Evolutionary conservation across 2,329 filamentous ascomycete genomes (phyloP), one percentile per base, ranked within the genome.

Genomic region (Xylariaceae sp.): DNA sequence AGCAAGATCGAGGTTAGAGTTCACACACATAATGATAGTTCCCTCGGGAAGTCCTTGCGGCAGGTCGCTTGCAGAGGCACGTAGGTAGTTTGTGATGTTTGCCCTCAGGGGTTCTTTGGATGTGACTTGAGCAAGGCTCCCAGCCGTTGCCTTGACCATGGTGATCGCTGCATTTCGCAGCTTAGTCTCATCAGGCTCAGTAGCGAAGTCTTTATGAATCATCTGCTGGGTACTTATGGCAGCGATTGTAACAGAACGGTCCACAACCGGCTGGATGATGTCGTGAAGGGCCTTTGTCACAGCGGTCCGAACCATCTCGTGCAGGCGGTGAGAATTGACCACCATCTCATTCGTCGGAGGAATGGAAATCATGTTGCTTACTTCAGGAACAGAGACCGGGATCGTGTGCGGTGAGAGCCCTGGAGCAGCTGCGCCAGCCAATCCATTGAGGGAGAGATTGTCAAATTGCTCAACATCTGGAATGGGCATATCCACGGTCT

Each of bases 11-110:
- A 98, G 76, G 61, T 98, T 98, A 51, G 94, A 91, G 63, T 97
- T 98, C 47, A 98, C 91, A 64, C 94, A 97, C 88, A 98, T 96
- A 42, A 97, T 79, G 47, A 98, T 93, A 24, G 93, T 87, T 6
- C 93, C 93, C 66, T 98, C 93, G 0, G 93, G 89, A 47, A 98
- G 76, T 13, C 87, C 87, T 39, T 88, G 85, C 40, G 88, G 82
- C 29, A 95, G 76, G 29, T 83, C 80, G 37, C 67, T 71, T 3
- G 80, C 75, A n/a, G 83, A 64, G 37, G 74, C 74, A 39, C 93
- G 85, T 63, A 98, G 89, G 60, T 97, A 95, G 66, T 97, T 98
- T 40, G 87, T 94, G 65, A 98, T 95, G 67, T 94, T 97, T 64
- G 94, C 93, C 46, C 93, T 83, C 13, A 98, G 74, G 13, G 93